These are phyloP conservation scores for Saraca asoca DNA, from an alignment of 331 rosid species.

Conservation along the genomic window DNA sequence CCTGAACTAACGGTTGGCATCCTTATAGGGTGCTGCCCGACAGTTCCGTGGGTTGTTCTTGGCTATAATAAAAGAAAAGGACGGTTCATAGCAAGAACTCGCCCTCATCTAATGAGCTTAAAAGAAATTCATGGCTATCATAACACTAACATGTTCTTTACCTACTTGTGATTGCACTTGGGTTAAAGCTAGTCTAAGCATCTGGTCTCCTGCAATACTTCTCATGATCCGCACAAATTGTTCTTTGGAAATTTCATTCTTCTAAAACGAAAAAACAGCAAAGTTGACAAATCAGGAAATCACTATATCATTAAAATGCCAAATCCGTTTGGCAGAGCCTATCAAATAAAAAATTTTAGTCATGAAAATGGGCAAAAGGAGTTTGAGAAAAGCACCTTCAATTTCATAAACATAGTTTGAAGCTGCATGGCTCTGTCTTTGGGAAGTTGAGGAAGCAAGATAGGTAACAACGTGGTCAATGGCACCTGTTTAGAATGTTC, in stretches of 20 bases:
- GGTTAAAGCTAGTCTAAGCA: conserved; percentile 72
- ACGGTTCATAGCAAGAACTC: conserved; percentile 36
- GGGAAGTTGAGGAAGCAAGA: conserved; percentile 60
- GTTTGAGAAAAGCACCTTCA: conserved; percentile 57
- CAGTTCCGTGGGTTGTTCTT: conserved; percentile 44
- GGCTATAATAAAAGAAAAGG: conserved; percentile 41
- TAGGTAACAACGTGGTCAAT: conserved; percentile 55
- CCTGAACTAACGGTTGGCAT: conserved; percentile 58
- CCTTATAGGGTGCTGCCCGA: conserved; percentile 59
- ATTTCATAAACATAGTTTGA: conserved; percentile 60
- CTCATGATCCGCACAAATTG: conserved; percentile 70
- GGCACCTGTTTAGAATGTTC: conserved; percentile 52
- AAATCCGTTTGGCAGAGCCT: not conserved
- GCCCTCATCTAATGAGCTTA: conserved; percentile 17
- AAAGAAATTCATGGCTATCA: conserved; percentile 1
- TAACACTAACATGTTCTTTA: conserved; percentile 16
- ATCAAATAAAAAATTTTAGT: not conserved
- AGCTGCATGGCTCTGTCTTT: conserved; percentile 62
- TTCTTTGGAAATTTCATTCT: conserved; percentile 79
- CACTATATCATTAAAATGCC: conserved; percentile 5
- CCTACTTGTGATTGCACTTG: conserved; percentile 72
- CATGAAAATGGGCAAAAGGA: not conserved
- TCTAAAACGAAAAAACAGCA: conserved; percentile 46
- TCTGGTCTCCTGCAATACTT: conserved; percentile 77
- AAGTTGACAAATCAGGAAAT: conserved; percentile 27